Evolutionary conservation across 805 yeast genomes (phyloP).

Genomic region (Candida maesae): DNA sequence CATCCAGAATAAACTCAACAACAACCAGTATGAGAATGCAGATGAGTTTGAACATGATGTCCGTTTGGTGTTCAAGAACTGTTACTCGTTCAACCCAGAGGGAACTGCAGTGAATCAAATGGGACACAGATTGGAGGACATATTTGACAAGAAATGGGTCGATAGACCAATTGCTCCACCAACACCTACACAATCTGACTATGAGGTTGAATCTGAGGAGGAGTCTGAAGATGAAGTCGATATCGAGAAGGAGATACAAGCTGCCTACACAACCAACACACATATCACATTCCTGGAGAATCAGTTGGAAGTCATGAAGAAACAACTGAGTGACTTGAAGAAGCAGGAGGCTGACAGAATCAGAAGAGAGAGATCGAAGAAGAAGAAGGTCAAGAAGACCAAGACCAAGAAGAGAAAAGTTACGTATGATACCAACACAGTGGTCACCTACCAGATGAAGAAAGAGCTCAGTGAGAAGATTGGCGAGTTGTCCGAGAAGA

Average conservation of each 20-base stretch:
- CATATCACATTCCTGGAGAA: conserved; percentile 87
- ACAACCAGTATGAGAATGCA: conserved; percentile 84
- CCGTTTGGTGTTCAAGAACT: conserved; percentile 78
- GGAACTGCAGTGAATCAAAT: conserved; percentile 94
- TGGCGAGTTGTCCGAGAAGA: conserved; percentile 70
- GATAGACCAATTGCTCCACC: conserved; percentile 70
- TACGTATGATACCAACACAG: conserved; percentile 24
- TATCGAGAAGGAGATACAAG: conserved; percentile 49
- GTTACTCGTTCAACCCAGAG: conserved; percentile 91
- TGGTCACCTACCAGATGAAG: conserved; percentile 93
- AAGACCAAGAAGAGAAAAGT: conserved; percentile 30
- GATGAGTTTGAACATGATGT: conserved; percentile 85
- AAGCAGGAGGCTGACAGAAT: conserved; percentile 67
- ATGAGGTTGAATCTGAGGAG: conserved; percentile 25
- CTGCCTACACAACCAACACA: conserved; percentile 70
- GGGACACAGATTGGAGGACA: conserved; percentile 88
- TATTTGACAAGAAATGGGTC: conserved; percentile 84
- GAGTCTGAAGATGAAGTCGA: conserved; percentile 37
- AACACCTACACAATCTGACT: conserved; percentile 27
- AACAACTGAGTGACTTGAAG: conserved; percentile 78
- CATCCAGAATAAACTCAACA: conserved; percentile 70
- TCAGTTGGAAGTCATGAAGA: conserved; percentile 80
- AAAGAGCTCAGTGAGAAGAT: conserved; percentile 87
- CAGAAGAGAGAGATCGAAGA: conserved; percentile 53
- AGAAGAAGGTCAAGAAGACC: conserved; percentile 40